Conservation (phyloP, 306 rosid genomes). For the Nissolia schottii region DNA sequence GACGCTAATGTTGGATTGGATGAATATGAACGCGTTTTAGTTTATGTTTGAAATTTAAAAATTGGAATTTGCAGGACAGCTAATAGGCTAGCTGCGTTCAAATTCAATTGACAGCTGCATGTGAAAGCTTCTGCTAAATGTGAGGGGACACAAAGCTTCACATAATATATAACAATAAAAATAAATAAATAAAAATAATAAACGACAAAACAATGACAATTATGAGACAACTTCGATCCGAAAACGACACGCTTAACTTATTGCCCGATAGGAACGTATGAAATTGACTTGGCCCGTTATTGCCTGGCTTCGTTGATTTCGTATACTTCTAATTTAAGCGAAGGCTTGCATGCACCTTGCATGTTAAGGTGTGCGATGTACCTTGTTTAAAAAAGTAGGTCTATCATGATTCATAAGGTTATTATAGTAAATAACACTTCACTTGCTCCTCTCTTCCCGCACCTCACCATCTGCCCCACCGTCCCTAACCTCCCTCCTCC, state of each 20-base stretch:
- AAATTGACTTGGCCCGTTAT: background rate
- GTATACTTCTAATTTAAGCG: background rate
- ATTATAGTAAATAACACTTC: no score
- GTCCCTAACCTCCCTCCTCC: no score
- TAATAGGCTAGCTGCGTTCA: background rate
- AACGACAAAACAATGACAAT: background rate
- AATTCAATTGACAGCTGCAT: constrained; percentile 22
- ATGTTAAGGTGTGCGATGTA: no score
- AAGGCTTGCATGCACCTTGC: no score
- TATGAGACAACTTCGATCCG: background rate
- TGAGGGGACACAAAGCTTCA: background rate
- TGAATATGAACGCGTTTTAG: constrained; percentile 5
- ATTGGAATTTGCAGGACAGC: background rate
- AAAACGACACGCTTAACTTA: background rate
- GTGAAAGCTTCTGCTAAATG: constrained; percentile 9
- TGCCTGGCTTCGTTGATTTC: background rate
- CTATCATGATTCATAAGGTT: no score
- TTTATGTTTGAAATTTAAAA: background rate
- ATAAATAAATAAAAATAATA: background rate
- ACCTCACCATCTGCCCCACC: no score
- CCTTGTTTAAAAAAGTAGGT: no score
- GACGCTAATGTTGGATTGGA: background rate
- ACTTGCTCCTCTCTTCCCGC: no score
- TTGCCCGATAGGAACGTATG: background rate
- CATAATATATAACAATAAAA: no score